A percentile compares a stretch with the other conserved stretches of the same genome.
phyloP scores from a whole-genome alignment of 805 yeast genomes.

The Kazachstania viticola region DNA sequence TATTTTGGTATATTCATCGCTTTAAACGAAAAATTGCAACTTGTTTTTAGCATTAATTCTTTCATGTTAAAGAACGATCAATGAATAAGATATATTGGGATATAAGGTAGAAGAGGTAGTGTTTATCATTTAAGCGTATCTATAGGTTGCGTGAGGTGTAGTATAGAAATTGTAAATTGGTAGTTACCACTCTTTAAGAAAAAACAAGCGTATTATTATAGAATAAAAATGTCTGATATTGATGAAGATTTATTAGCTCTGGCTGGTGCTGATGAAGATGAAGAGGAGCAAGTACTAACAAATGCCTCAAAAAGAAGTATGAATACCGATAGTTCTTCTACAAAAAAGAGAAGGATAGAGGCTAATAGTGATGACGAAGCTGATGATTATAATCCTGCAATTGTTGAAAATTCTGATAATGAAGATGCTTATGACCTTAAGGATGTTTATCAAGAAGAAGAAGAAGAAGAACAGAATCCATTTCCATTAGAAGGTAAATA shows the following conservation, averaged over 20 bases:
- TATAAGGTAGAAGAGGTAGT: too few species aligned
- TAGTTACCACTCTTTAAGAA: too few species aligned
- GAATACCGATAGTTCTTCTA: constrained; percentile 19
- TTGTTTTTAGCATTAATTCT: too few species aligned
- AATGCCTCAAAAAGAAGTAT: constrained; percentile 18
- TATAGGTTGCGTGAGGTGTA: too few species aligned
- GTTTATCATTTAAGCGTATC: too few species aligned
- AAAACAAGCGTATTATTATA: too few species aligned
- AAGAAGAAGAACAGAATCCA: constrained; percentile 46
- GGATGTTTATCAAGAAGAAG: constrained; percentile 30
- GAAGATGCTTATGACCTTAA: constrained; percentile 27
- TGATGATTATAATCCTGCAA: constrained; percentile 30
- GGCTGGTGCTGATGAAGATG: constrained; percentile 65
- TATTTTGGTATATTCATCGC: too few species aligned
- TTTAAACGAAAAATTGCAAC: too few species aligned
- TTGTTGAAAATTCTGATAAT: constrained; percentile 12
- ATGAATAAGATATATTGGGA: too few species aligned
- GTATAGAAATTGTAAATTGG: too few species aligned
- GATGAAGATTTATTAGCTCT: constrained; percentile 94
- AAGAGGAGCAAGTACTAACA: constrained; percentile 28
- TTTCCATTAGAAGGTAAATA: constrained; percentile 91
- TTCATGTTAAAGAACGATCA: too few species aligned
- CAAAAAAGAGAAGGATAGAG: constrained; percentile 27
- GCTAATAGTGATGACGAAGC: constrained; percentile 26
- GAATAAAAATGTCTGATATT: constrained; percentile 83